Percentiles rank a stretch among this genome's conserved stretches.
Conservation (phyloP, 2,329 filamentous ascomycete genomes). For the Aspergillus fructus region DNA sequence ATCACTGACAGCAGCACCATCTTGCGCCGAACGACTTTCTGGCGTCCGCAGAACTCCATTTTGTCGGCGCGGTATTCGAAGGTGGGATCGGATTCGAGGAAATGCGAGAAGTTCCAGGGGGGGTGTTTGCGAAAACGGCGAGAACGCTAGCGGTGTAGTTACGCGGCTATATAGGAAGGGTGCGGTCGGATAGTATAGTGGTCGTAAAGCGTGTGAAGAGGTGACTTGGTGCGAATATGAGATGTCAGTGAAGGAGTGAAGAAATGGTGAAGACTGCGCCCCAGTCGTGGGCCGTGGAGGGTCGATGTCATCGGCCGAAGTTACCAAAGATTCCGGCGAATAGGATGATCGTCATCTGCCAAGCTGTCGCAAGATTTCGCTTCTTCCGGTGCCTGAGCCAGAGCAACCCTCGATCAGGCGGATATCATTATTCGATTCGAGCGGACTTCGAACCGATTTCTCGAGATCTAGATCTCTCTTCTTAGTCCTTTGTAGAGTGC, state of each 20-base stretch:
- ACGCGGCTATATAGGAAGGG: neutral
- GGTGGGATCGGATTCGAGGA: slow-evolving; percentile 1
- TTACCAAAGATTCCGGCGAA: slow-evolving; percentile 30
- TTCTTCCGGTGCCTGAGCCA: slow-evolving; percentile 17
- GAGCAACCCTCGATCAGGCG: neutral
- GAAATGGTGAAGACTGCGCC: slow-evolving; percentile 15
- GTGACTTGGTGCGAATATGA: neutral
- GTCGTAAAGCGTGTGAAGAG: neutral
- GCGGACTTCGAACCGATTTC: neutral
- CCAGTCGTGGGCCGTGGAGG: slow-evolving; percentile 27
- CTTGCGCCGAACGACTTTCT: slow-evolving; percentile 91
- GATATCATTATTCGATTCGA: neutral
- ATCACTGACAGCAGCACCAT: slow-evolving; percentile 76
- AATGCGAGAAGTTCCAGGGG: slow-evolving; percentile 7
- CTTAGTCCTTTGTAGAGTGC: neutral
- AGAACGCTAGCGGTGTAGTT: neutral
- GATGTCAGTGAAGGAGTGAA: slow-evolving; percentile 19
- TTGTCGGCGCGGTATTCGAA: slow-evolving; percentile 18
- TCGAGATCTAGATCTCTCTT: neutral
- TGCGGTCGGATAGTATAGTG: neutral
- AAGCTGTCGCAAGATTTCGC: slow-evolving; percentile 15
- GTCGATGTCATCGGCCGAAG: slow-evolving; percentile 35
- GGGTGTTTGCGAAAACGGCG: neutral
- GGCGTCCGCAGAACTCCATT: slow-evolving; percentile 66
- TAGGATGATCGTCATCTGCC: slow-evolving; percentile 59